Base-by-base conservation (phyloP, 495 filamentous ascomycete species). In the Opeltia flavorubescens region DNA sequence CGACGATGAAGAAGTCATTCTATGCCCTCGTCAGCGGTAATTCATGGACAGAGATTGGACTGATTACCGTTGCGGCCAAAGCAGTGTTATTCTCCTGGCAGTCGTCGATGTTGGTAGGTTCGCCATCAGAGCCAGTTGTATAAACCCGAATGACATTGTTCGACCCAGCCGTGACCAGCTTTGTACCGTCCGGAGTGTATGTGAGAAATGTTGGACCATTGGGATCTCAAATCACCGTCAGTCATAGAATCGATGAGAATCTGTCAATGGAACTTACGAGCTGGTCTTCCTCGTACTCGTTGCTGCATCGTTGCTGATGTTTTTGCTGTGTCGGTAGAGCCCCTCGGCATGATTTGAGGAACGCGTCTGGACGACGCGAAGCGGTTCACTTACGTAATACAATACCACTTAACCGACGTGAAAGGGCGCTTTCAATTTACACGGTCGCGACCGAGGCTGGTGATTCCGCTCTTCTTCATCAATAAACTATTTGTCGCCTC, bases 111-210 rank as follows among this genome's bases (percentile, higher is more conserved):
- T 84, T 94, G 45, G 72, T 76, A 11, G 91, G 91, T 56, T 95
- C 91, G 41, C 85, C 89, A 66, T 93, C 86, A 17, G 80, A 85
- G 33, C 84, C 88, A 13, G 86, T 88, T 42, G 80, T 83, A 69
- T 89, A 98, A 41, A 95, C 76, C 25, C 91, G 83, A 55, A 94
- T 84, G 15, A 82, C 81, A 55, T 89, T 85, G 63, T 96, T 94
- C 28, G 83, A 81, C 29, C 91, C 91, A 44, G 81, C 86, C 11
- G 91, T 98, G 50, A 96, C 72, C 11, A 86, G 63, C 43, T 74
- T 72, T 58, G 67, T 73, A 15, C 82, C 81, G 52, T 85, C 69
- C 2, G 81, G 80, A 5, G 81, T 83, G 59, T 85, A 84, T 44
- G 75, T 61, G 13, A 83, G 58, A 43, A 72, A 75, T 0, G 81